Base-by-base conservation (phyloP, 2,329 filamentous ascomycete species). In the Elsinoe necatrix region DNA sequence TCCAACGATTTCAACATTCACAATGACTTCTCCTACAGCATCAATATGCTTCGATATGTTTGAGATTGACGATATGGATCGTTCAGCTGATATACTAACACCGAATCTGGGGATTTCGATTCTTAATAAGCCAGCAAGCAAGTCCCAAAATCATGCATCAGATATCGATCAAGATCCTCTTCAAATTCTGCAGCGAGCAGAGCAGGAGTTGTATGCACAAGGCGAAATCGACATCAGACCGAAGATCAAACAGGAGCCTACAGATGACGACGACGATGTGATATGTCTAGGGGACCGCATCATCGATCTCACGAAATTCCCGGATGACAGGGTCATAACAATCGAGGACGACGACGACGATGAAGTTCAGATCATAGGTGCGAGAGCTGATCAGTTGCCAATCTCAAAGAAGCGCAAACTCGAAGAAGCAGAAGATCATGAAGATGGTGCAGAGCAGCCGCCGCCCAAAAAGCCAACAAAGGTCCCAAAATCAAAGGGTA, bases 291-390 rank as follows among this genome's bases (percentile, higher is more conserved):
- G 41, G 23, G 41, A 45, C 9, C 12, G 12, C 4, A 11, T 50
- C 45, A 50, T 50, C 45, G 45, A 50, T 31, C 45, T 50, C n/a
- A 50, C 45, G 12, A 29, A 34, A 12, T 45, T 45, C 41, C 41
- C 41, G 9, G 45, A 31, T 11, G 21, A 50, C 27, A 34, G 18
- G 6, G 16, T 25, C 2, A 18, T 50, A 8, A 16, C 18, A 2
- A 50, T 50, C 16, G 16, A 18, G 2, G 45, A 50, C n/a, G 43
- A 47, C 14, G 45, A 50, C n/a, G 29, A 34, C 16, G 29, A 34
- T 14, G 29, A 18, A 4, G 4, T 50, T 11, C 3, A 11, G 1
- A 34, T 50, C 27, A 9, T 16, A 9, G 25, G 25, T 16, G 45
- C 25, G 6, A 16, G 18, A 4, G 25, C 45, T 7, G 45, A 50